Base-by-base conservation (phyloP, 495 filamentous ascomycete species). In the Daldinia caldariorum region DNA sequence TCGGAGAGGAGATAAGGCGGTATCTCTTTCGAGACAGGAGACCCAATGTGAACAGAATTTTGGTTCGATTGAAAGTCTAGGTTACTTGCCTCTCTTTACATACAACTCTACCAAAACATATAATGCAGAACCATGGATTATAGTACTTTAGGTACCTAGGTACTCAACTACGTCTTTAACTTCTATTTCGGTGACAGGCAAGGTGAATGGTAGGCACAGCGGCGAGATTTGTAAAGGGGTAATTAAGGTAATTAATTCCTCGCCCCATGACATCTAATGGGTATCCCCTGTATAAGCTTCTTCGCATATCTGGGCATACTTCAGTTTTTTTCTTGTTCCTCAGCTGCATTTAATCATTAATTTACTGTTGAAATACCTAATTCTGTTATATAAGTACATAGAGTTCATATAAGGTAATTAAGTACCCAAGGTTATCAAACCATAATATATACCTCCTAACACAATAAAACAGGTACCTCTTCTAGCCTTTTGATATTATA, bases 21-120 rank as follows among this genome's bases (percentile, higher is more conserved):
- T 26, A 35, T 22, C 20, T 32, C 20, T 20, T 9, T 22, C 13
- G 55, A 66, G 35, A 47, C 35, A 34, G 14, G 51, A 7, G 49
- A 22, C 37, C 7, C 14, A 12, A 47, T 14, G 29, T 41, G 32
- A 53, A 32, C 13, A 53, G 26, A 70, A 43, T 63, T 59, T 63
- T 45, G 37, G 58, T 43, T 63, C 54, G 35, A 59, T 35, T 35
- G 59, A 6, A 58, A 16, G 45, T 69, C 35, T 3, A 26, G 26
- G 26, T 35, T 22, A 47, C 18, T 8, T 55, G 60, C 58, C 61
- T 70, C 31, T 70, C 61, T 70, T 61, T 70, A 66, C 53, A 66
- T 71, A 66, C 51, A 38, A 62, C 39, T 50, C 34, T 57, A 54
- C n/a, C 45, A 54, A 31, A 45, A 45, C 37, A 71, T 53, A 58